Evolutionary conservation across 768 basidiomycete species (phyloP).

Genomic region (Pleurotus pulmonarius): DNA sequence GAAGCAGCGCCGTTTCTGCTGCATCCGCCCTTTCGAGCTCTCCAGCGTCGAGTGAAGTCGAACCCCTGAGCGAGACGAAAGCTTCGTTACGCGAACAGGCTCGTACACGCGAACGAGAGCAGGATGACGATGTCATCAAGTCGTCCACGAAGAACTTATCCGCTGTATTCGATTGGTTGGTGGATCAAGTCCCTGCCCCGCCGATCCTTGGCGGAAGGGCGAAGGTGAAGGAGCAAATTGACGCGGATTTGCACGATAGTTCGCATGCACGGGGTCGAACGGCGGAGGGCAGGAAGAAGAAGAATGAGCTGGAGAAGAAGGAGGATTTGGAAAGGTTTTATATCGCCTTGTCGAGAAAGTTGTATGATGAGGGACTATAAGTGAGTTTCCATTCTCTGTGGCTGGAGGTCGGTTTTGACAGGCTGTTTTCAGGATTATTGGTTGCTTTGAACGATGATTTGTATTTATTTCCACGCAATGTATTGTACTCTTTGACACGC

Average conservation of each 20-base stretch:
- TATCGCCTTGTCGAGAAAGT: slow-evolving; percentile 79
- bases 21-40: no score
- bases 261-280: slow-evolving; percentile 21
- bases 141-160: slow-evolving; percentile 71
- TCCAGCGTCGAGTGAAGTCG: neutral
- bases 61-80: slow-evolving; percentile 8
- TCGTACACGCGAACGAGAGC: slow-evolving; percentile 23
- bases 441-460: no score
- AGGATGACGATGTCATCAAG: slow-evolving; percentile 54
- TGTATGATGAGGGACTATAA: slow-evolving; percentile 91
- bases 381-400: neutral
- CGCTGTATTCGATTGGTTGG: slow-evolving; percentile 75
- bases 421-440: no score
- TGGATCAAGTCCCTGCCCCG: slow-evolving; percentile 59
- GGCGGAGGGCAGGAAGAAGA: slow-evolving; percentile 22
- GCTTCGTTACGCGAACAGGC: slow-evolving; percentile 6
- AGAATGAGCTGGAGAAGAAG: slow-evolving; percentile 57
- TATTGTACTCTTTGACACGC: no score
- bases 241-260: slow-evolving; percentile 17
- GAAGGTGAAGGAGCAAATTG: slow-evolving; percentile 6
- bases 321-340: slow-evolving; percentile 88
- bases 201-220: slow-evolving; percentile 14
- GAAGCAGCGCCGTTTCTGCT: neutral
- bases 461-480: no score
- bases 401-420: no score